Evolutionary conservation across 352 stramenopile genomes (phyloP).

Genomic region (Phytophthora cajani): DNA sequence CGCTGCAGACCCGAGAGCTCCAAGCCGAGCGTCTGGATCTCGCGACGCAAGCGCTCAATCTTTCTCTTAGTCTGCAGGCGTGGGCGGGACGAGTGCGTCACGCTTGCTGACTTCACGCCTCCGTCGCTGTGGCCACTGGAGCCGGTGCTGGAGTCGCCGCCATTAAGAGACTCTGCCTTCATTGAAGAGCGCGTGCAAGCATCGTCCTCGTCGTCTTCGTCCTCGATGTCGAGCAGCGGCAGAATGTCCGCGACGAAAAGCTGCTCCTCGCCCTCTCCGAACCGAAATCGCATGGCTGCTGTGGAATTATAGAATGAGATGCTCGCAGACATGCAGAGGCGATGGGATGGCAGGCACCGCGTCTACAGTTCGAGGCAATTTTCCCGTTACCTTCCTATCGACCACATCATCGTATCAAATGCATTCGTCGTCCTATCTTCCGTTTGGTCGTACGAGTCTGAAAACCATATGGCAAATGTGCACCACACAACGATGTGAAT

Average conservation of each 20-base stretch:
- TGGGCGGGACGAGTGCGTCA: neutral
- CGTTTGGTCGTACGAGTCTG: neutral
- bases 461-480: neutral
- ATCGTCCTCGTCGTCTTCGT: conserved; percentile 2
- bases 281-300: conserved; percentile 24
- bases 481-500: neutral
- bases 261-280: conserved; percentile 25
- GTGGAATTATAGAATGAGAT: conserved; percentile 11
- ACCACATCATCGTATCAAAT: neutral
- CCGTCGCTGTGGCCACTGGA: conserved; percentile 12
- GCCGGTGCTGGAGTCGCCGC: neutral
- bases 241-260: conserved; percentile 25
- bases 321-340: neutral
- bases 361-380: no score
- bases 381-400: neutral
- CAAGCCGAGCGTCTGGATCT: conserved; percentile 19
- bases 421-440: neutral
- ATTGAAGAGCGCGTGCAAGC: neutral
- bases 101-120: neutral
- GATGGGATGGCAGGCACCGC: no score
- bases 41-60: conserved; percentile 16
- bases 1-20: conserved; percentile 16
- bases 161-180: neutral
- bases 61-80: conserved; percentile 7
- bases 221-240: conserved; percentile 17